Conservation (phyloP, 176 grass and related monocot genomes). For the Leersia perrieri region DNA sequence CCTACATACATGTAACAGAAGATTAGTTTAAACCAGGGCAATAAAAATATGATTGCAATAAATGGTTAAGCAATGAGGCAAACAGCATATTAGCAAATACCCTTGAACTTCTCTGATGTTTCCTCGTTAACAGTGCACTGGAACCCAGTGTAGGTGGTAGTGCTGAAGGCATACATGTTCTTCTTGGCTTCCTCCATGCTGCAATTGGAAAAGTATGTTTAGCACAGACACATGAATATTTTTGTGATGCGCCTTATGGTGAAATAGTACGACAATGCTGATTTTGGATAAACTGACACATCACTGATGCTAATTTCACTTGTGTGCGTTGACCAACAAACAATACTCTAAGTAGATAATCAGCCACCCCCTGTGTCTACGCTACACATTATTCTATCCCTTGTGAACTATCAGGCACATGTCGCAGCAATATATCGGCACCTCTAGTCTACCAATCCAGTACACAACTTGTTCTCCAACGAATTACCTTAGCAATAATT, state of each 20-base stretch:
- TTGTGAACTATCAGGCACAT: not conserved
- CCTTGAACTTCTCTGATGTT: constrained; percentile 94
- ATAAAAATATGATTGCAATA: not conserved
- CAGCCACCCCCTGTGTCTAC: not conserved
- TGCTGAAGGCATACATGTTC: constrained; percentile 96
- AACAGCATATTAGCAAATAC: constrained; percentile 29
- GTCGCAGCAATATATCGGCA: not conserved
- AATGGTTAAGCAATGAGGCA: not conserved
- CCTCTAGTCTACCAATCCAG: not conserved
- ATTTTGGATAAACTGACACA: not conserved
- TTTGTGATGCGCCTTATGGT: not conserved
- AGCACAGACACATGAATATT: not conserved
- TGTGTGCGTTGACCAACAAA: not conserved
- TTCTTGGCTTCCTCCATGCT: constrained; percentile 99
- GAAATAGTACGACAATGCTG: not conserved
- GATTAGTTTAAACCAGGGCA: not conserved
- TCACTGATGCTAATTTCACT: not conserved
- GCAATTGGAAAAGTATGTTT: not conserved
- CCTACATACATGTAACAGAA: constrained; percentile 39
- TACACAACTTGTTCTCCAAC: not conserved
- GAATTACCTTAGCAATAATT: not conserved
- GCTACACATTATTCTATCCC: not conserved
- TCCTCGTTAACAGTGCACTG: constrained; percentile 89
- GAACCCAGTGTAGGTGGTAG: constrained; percentile 89
- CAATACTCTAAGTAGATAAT: not conserved